Evolutionary conservation across 2,329 filamentous ascomycete genomes (phyloP).

Genomic region (Microcyclospora tardicrescens): DNA sequence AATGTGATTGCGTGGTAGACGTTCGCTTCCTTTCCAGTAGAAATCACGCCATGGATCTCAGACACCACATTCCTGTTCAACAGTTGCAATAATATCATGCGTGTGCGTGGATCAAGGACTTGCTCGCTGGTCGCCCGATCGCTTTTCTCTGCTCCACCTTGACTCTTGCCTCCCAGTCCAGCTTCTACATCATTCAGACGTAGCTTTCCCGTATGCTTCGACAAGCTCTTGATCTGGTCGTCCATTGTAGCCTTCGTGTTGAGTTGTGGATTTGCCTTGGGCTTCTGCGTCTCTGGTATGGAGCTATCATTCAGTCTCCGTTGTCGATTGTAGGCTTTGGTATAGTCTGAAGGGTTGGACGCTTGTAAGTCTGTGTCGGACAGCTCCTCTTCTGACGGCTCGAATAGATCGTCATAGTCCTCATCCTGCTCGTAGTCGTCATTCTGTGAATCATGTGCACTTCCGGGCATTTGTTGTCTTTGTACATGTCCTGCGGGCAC

Average conservation of each 20-base stretch:
- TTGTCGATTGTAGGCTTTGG: conserved; percentile 82
- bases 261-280: conserved; percentile 62
- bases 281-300: conserved; percentile 40
- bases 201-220: conserved; percentile 76
- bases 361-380: conserved; percentile 48
- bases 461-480: conserved; percentile 14
- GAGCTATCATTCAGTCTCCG: conserved; percentile 48
- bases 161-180: conserved; percentile 38
- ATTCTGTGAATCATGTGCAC: conserved; percentile 10
- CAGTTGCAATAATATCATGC: conserved; percentile 92
- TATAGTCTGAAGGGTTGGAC: conserved; percentile 53
- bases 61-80: conserved; percentile 83
- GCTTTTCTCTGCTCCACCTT: conserved; percentile 50
- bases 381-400: conserved; percentile 42
- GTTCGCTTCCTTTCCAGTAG: conserved; percentile 95
- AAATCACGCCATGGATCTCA: conserved; percentile 88
- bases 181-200: conserved; percentile 54
- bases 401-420: conserved; percentile 51
- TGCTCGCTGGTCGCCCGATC: conserved; percentile 91
- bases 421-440: conserved; percentile 23
- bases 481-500: conserved; percentile 8
- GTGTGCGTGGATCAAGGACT: conserved; percentile 83
- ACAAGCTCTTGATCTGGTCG: conserved; percentile 75
- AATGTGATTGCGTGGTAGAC: conserved; percentile 79
- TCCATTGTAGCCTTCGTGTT: conserved; percentile 72